These are phyloP conservation scores for Thelephora terrestris DNA, from an alignment of 1,284 basidiomycete species.

Conservation along the genomic window DNA sequence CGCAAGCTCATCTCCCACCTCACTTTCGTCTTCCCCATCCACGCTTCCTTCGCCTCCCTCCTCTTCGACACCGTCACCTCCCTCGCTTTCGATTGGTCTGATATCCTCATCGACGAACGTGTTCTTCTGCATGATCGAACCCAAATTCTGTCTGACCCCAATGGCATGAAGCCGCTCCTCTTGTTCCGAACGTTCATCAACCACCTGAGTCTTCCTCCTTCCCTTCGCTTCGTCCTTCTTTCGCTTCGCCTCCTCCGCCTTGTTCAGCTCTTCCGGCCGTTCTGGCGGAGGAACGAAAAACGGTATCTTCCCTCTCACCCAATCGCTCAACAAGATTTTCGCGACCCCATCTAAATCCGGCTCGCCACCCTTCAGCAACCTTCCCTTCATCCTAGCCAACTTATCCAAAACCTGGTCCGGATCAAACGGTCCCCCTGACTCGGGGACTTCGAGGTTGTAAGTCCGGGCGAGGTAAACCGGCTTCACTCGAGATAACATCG, in stretches of 20 bases:
- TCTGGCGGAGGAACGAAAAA: constrained; percentile 81
- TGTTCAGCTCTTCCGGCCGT: constrained; percentile 57
- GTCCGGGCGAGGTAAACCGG: constrained; percentile 90
- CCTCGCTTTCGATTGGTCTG: constrained; percentile 44
- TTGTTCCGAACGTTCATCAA: constrained; percentile 16
- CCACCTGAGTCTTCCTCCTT: constrained; percentile 25
- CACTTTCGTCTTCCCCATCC: constrained; percentile 22
- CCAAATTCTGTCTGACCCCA: constrained; percentile 65
- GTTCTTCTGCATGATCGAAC: constrained; percentile 79
- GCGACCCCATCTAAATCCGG: constrained; percentile 89
- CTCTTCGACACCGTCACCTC: constrained; percentile 18
- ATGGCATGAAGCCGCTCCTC: constrained; percentile 25
- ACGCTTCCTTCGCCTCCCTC: constrained; percentile 21
- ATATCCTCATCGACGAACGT: constrained; percentile 68
- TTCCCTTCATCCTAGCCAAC: constrained; percentile 86
- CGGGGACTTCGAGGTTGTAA: constrained; percentile 68
- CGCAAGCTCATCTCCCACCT: constrained; percentile 30
- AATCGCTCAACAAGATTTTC: constrained; percentile 94
- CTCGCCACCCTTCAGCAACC: constrained; percentile 90
- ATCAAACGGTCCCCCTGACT: constrained; percentile 50
- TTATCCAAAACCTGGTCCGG: constrained; percentile 77
- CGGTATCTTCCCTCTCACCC: constrained; percentile 93
- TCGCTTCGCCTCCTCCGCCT: constrained; percentile 42
- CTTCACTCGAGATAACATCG: constrained; percentile 83
- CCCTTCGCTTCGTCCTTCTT: constrained; percentile 29